These are phyloP conservation scores for Capronia epimyces DNA, from an alignment of 2,329 filamentous ascomycete genomes.

Conservation along the genomic window DNA sequence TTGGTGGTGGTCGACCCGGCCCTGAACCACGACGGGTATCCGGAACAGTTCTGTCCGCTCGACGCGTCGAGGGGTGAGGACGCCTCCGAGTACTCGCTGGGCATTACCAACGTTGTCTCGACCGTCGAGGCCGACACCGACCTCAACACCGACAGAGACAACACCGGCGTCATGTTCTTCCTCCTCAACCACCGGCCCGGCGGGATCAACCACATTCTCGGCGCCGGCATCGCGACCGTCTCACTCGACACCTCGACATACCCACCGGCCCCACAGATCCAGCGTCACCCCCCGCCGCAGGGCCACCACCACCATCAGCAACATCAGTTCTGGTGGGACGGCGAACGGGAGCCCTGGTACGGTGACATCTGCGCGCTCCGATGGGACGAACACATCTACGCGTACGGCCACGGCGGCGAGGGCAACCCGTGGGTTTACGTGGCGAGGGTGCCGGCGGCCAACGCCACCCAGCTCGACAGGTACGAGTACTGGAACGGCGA, in stretches of 20 bases:
- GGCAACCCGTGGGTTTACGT: slow-evolving; percentile 27
- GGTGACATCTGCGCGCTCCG: slow-evolving; percentile 28
- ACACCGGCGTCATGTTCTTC: slow-evolving; percentile 26
- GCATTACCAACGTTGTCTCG: slow-evolving; percentile 29
- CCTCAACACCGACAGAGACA: not conserved
- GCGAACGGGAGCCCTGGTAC: slow-evolving; percentile 28
- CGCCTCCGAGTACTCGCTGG: slow-evolving; percentile 21
- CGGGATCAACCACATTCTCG: slow-evolving; percentile 26
- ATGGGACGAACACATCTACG: slow-evolving; percentile 25
- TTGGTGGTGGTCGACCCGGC: slow-evolving; percentile 25
- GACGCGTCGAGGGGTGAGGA: slow-evolving; percentile 23
- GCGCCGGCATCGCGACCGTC: slow-evolving; percentile 28
- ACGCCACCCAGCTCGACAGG: slow-evolving; percentile 21
- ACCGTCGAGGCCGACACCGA: slow-evolving; percentile 1
- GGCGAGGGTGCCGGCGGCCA: slow-evolving; percentile 17
- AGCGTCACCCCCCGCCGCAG: slow-evolving; percentile 13
- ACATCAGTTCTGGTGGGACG: slow-evolving; percentile 29
- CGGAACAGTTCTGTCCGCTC: slow-evolving; percentile 27
- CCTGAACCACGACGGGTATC: slow-evolving; percentile 25
- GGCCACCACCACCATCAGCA: not conserved
- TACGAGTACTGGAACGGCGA: slow-evolving; percentile 31
- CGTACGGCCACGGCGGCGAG: slow-evolving; percentile 29
- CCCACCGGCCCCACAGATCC: slow-evolving; percentile 20
- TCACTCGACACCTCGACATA: slow-evolving; percentile 18
- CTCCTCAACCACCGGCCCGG: slow-evolving; percentile 29